Conservation (phyloP, 2,329 filamentous ascomycete species). For the Microcera coccophila region DNA sequence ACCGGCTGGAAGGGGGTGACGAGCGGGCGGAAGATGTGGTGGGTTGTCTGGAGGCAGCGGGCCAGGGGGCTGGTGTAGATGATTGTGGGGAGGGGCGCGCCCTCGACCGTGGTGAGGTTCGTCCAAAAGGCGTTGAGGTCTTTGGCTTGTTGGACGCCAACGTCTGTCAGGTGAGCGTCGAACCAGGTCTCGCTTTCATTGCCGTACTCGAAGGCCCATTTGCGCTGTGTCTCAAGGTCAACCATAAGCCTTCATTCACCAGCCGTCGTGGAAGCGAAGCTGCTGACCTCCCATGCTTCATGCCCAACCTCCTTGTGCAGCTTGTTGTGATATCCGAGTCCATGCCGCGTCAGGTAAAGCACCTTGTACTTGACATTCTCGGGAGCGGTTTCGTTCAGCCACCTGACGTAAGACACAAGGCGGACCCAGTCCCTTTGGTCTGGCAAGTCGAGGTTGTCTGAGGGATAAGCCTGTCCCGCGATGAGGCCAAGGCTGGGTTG, state of each 20-base stretch:
- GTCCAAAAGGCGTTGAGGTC: conserved; percentile 51
- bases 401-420: conserved; percentile 44
- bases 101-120: conserved; percentile 38
- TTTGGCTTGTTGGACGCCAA: conserved; percentile 51
- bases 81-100: conserved; percentile 49
- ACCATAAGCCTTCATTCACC: too few relatives aligned
- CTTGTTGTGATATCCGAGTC: conserved; percentile 47
- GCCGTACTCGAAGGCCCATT: conserved; percentile 39
- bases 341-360: conserved; percentile 53
- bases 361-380: conserved; percentile 50
- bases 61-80: conserved; percentile 58
- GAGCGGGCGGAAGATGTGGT: conserved; percentile 46
- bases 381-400: conserved; percentile 42
- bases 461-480: conserved; percentile 43
- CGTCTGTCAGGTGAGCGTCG: conserved; percentile 47
- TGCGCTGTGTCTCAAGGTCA: conserved; percentile 17
- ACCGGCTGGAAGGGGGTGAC: conserved; percentile 43
- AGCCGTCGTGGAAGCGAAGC: too few relatives aligned
- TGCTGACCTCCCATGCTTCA: conserved; percentile 50
- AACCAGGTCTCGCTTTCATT: conserved; percentile 38
- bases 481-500: conserved; percentile 52
- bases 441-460: conserved; percentile 28
- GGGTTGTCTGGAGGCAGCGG: conserved; percentile 55
- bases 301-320: conserved; percentile 56
- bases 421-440: conserved; percentile 50